These are phyloP conservation scores for Coemansia sp. DNA, from an alignment of 192 early-diverging fungal genomes.

Conservation along the genomic window DNA sequence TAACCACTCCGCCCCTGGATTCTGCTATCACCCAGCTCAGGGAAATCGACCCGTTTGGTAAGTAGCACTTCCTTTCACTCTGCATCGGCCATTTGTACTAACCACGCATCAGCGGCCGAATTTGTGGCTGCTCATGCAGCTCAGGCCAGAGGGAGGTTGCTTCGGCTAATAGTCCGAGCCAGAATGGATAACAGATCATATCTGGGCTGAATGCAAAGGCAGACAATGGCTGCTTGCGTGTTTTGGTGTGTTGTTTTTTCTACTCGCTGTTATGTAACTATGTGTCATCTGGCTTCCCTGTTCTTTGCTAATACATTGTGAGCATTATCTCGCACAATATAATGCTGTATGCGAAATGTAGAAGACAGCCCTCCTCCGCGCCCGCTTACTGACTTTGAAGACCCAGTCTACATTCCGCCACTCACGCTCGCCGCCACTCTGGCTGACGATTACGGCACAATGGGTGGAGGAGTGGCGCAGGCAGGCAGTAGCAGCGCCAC, in stretches of 20 bases:
- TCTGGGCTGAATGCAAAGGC: neutral
- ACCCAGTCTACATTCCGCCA: constrained; percentile 50
- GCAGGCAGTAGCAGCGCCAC: neutral
- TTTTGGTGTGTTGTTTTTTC: constrained; percentile 1
- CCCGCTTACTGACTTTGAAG: constrained; percentile 42
- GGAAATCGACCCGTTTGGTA: constrained; percentile 51
- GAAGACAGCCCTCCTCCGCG: constrained; percentile 49
- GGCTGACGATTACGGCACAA: constrained; percentile 38
- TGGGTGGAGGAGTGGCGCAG: neutral
- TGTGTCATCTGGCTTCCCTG: neutral
- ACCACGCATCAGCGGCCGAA: neutral
- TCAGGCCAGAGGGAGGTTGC: neutral
- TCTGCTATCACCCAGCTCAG: constrained; percentile 9
- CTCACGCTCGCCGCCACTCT: constrained; percentile 48
- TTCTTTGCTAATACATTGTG: constrained; percentile 5
- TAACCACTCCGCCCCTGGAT: constrained; percentile 35
- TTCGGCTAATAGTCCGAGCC: neutral
- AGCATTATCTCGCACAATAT: neutral
- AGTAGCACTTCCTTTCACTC: constrained; percentile 4
- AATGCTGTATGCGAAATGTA: constrained; percentile 3
- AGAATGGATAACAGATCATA: neutral
- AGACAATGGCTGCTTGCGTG: neutral
- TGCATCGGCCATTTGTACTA: neutral
- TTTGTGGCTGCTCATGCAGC: neutral
- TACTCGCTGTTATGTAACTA: neutral